These are phyloP conservation scores for Raphidocelis subcapitata DNA, from an alignment of 139 green algal species.

Conservation along the genomic window DNA sequence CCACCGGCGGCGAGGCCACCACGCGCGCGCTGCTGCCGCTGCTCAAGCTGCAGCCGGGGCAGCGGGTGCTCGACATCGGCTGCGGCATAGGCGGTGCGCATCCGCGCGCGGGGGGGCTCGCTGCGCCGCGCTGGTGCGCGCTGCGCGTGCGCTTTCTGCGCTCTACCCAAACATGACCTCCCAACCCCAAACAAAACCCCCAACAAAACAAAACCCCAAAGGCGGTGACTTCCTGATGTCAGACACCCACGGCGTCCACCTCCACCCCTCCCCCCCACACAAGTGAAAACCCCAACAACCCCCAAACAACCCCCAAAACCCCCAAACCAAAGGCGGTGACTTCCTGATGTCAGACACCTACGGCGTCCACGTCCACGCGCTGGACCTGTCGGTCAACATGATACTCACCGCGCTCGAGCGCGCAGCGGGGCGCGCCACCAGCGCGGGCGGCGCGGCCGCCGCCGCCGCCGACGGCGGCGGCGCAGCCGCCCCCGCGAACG, in stretches of 20 bases:
- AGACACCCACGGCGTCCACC: constrained; percentile 53
- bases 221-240: constrained; percentile 71
- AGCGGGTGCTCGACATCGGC: constrained; percentile 77
- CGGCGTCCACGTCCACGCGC: constrained; percentile 70
- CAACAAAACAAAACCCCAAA: too few relatives aligned
- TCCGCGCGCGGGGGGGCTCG: too few relatives aligned
- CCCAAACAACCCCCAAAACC: too few relatives aligned
- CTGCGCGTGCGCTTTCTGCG: background rate
- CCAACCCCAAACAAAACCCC: too few relatives aligned
- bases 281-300: too few relatives aligned
- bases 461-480: background rate
- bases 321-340: constrained; percentile 49
- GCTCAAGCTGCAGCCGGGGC: constrained; percentile 60
- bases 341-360: constrained; percentile 67
- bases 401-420: constrained; percentile 67
- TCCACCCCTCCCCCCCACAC: too few relatives aligned
- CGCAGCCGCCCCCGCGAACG: constrained; percentile 1
- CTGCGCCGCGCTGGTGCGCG: too few relatives aligned
- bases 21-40: constrained; percentile 55
- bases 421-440: constrained; percentile 26
- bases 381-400: constrained; percentile 88
- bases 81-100: constrained; percentile 67
- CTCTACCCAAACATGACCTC: too few relatives aligned
- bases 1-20: constrained; percentile 61
- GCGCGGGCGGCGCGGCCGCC: background rate